A percentile compares a stretch with the other conserved stretches of the same genome.
phyloP scores from a whole-genome alignment of 768 basidiomycete genomes.

The Nidularia pulvinata region DNA sequence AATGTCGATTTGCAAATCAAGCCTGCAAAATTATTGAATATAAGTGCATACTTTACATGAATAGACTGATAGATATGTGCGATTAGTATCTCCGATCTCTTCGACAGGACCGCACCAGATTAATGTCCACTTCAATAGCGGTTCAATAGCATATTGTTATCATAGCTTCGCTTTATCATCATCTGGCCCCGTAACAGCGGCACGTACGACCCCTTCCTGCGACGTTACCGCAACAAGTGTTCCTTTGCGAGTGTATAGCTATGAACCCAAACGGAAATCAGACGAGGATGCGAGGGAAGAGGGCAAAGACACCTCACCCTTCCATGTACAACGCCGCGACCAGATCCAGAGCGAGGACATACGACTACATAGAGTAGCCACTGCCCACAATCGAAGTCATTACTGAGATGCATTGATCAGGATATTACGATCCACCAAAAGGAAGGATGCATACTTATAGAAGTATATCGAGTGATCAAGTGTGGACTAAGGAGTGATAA shows the following conservation, averaged over 20 bases:
- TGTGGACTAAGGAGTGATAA: conserved; percentile 47
- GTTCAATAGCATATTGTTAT: conserved; percentile 27
- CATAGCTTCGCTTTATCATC: conserved; percentile 16
- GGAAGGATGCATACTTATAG: conserved; percentile 53
- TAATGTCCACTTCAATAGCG: too few relatives aligned
- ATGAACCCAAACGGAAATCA: conserved; percentile 1
- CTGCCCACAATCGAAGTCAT: conserved; percentile 76
- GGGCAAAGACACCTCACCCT: conserved; percentile 43
- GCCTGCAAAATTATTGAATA: too few relatives aligned
- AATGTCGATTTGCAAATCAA: too few relatives aligned
- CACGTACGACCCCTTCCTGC: conserved; percentile 80
- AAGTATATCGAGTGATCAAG: conserved; percentile 83
- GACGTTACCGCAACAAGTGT: conserved; percentile 72
- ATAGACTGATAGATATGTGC: too few relatives aligned
- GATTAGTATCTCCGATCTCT: too few relatives aligned
- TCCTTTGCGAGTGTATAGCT: conserved; percentile 74
- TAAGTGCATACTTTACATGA: too few relatives aligned
- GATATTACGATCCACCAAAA: neutral
- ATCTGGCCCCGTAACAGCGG: conserved; percentile 43
- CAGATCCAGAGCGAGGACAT: conserved; percentile 62
- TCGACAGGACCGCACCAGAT: too few relatives aligned
- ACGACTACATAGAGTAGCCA: conserved; percentile 82
- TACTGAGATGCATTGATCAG: conserved; percentile 30
- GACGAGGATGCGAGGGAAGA: neutral
- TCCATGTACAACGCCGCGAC: conserved; percentile 71